Base-by-base conservation (phyloP, 257 asterid species). In the Cynanchum wilfordii region DNA sequence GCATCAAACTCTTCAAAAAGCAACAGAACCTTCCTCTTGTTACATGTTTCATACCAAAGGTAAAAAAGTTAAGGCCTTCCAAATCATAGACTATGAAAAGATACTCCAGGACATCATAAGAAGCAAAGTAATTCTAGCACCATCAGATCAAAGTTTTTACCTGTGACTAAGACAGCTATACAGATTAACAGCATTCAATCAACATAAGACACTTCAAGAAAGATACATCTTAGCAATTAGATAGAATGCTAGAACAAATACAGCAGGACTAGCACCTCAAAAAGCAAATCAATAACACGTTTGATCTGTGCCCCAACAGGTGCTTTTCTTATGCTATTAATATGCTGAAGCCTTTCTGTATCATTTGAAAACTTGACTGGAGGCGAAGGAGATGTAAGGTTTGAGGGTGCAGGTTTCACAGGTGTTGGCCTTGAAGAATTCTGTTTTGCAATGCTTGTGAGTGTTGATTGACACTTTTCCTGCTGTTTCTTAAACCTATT, bases 231-330 rank as follows among this genome's bases (percentile, higher is more conserved):
- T 68, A 50, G 62, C 62, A 50, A 19, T 40, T 12, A 56, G 55
- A 70, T 6, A 62, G 52, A 15, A 54, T 57, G 67, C 16, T 10
- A 38, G 40, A 47, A 25, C n/a, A 47, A 44, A 11, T 68, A 65
- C 10, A 70, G 51, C 44, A 74, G 59, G 54, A 42, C 12, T 27
- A 76, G 64, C 81, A 95, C 98, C 95, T 92, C 93, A 65, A 79
- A 83, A 69, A 95, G 94, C 86, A 92, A 83, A 81, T 82, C 87
- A 73, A 95, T 95, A 25, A 95, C 97, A 75, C 96, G 96, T 78
- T 90, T 90, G 58, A 92, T 95, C 74, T 95, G 99, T 69, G 99
- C 90, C 71, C 99, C 97, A 0, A 87, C 97, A 47, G 99, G 98
- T 78, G 89, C 92, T 84, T 95, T 95, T 83, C 98, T 84, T 73